Percentiles rank a stretch among this genome's conserved stretches.
Conservation (phyloP, 768 basidiomycete species). For the Calocybe gangraenosa region DNA sequence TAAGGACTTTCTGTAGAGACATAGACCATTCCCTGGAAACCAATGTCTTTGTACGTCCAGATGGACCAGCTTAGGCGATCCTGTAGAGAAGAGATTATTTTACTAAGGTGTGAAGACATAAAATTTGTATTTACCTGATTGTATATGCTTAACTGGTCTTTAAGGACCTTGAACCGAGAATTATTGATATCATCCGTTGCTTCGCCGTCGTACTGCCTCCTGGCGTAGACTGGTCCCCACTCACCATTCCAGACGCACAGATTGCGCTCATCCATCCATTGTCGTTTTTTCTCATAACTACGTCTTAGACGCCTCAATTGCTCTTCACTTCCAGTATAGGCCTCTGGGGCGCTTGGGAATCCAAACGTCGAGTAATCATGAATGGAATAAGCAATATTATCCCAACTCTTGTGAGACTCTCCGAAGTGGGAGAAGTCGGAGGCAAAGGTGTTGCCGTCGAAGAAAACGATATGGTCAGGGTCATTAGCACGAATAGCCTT, state of each 20-base stretch:
- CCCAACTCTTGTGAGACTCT: slow-evolving; percentile 56
- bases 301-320: slow-evolving; percentile 48
- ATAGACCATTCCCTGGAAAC: slow-evolving; percentile 85
- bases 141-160: slow-evolving; percentile 74
- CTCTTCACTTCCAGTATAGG: slow-evolving; percentile 47
- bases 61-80: slow-evolving; percentile 75
- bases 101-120: not conserved
- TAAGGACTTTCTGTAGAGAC: slow-evolving; percentile 66
- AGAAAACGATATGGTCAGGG: slow-evolving; percentile 67
- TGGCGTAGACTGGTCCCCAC: slow-evolving; percentile 80
- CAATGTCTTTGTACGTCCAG: slow-evolving; percentile 86
- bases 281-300: slow-evolving; percentile 69
- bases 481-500: slow-evolving; percentile 69
- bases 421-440: slow-evolving; percentile 73
- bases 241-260: slow-evolving; percentile 79
- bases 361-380: slow-evolving; percentile 78
- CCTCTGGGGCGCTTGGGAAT: slow-evolving; percentile 57
- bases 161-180: slow-evolving; percentile 57
- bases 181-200: slow-evolving; percentile 65
- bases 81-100: too few species aligned
- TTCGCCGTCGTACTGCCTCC: slow-evolving; percentile 53
- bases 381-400: slow-evolving; percentile 73
- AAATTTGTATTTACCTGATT: slow-evolving; percentile 36
- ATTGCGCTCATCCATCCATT: slow-evolving; percentile 68
- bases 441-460: slow-evolving; percentile 84